phyloP scores from a whole-genome alignment of 176 grass and related monocot genomes.

The Aegilops umbellulata region DNA sequence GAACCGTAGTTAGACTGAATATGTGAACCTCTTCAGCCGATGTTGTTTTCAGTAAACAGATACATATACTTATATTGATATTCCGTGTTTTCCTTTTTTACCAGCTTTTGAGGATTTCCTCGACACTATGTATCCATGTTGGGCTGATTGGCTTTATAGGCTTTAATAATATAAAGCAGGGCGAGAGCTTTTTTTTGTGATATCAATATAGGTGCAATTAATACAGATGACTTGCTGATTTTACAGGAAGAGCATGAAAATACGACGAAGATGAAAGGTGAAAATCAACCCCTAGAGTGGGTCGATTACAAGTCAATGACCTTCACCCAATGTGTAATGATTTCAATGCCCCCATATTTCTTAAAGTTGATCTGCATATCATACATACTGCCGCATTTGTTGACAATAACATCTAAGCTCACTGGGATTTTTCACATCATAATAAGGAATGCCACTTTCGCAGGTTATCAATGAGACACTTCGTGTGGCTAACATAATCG shows the following conservation, averaged over 20 bases:
- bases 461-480: conserved; percentile 98
- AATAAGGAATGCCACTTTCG: background rate
- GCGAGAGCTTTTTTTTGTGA: no score
- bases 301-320: conserved; percentile 97
- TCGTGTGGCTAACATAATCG: conserved; percentile 88
- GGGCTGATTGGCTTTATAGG: no score
- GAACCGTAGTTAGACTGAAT: background rate
- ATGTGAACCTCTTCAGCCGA: background rate
- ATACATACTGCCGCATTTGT: background rate
- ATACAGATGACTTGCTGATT: conserved; percentile 20
- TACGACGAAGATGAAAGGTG: conserved; percentile 55
- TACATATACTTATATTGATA: no score
- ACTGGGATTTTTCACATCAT: background rate
- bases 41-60: background rate
- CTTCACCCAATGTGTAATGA: conserved; percentile 92
- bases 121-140: no score
- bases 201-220: background rate
- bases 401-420: background rate
- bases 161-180: no score
- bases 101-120: no score
- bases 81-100: no score
- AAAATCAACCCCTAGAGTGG: conserved; percentile 58
- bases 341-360: background rate
- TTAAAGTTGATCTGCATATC: background rate
- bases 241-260: conserved; percentile 83